A percentile compares a stretch with the other conserved stretches of the same genome.
phyloP scores from a whole-genome alignment of 176 grass and related monocot genomes.

The Luzula sylvatica region DNA sequence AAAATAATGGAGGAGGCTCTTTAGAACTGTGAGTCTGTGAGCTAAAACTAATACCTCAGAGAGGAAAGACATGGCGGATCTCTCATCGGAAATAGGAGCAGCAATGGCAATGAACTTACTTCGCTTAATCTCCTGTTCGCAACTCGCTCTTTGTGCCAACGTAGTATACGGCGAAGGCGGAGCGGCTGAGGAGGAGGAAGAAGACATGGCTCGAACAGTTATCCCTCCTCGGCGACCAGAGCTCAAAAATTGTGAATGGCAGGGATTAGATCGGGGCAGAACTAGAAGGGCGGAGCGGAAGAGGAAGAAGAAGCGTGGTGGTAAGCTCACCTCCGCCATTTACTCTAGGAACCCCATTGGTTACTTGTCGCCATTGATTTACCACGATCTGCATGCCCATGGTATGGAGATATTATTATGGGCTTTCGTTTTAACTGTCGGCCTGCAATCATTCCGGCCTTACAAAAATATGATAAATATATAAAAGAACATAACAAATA shows the following conservation, averaged over 20 bases:
- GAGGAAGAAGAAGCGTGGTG: not conserved
- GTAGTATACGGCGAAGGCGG: slow-evolving; percentile 28
- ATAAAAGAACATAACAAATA: too few species aligned
- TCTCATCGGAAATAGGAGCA: slow-evolving; percentile 26
- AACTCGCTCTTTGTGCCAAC: slow-evolving; percentile 20
- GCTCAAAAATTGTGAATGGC: not conserved
- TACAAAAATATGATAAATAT: too few species aligned
- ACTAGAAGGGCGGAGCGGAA: not conserved
- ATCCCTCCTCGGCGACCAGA: not conserved
- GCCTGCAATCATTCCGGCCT: too few species aligned
- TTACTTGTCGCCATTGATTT: too few species aligned
- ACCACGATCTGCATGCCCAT: too few species aligned
- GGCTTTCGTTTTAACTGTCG: too few species aligned
- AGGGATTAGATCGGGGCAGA: not conserved
- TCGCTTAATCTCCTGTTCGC: slow-evolving; percentile 36
- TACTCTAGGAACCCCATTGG: too few species aligned
- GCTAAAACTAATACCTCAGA: slow-evolving; percentile 16
- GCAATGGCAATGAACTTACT: slow-evolving; percentile 44
- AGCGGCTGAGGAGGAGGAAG: slow-evolving; percentile 7
- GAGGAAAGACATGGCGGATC: slow-evolving; percentile 35
- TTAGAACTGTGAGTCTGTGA: too few species aligned
- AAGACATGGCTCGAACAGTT: slow-evolving; percentile 12
- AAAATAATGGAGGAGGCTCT: too few species aligned
- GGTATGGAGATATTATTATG: too few species aligned
- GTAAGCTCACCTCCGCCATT: too few species aligned